Evolutionary conservation across 2,329 filamentous ascomycete species (phyloP).

Genomic region (Calonectria pauciramosa): DNA sequence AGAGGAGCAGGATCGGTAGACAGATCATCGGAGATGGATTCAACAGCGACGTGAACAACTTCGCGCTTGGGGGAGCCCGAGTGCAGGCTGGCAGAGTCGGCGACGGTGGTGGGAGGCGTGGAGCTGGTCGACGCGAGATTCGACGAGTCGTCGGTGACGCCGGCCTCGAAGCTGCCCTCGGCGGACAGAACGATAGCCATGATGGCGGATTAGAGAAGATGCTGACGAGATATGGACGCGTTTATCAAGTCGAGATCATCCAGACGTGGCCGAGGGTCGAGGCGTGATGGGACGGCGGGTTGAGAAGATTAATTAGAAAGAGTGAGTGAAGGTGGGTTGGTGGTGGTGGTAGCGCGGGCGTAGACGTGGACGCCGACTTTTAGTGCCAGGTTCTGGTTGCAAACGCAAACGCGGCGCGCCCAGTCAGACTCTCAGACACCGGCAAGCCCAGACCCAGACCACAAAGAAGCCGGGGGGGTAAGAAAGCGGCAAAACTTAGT

Average conservation of each 20-base stretch:
- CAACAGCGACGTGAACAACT: slow-evolving; percentile 49
- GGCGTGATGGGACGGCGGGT: slow-evolving; percentile 5
- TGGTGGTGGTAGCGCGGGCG: slow-evolving; percentile 21
- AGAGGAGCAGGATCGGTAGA: slow-evolving; percentile 24
- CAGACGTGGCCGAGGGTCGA: slow-evolving; percentile 9
- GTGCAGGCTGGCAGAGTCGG: slow-evolving; percentile 71
- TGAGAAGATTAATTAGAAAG: slow-evolving; percentile 11
- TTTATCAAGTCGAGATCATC: slow-evolving; percentile 33
- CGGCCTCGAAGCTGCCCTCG: slow-evolving; percentile 50
- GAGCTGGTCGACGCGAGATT: slow-evolving; percentile 70
- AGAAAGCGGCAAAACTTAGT: slow-evolving; percentile 15
- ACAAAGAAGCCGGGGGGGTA: neutral
- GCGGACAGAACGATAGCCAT: slow-evolving; percentile 50
- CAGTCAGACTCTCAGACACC: slow-evolving; percentile 15
- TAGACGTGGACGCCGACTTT: slow-evolving; percentile 5
- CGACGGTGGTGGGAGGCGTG: slow-evolving; percentile 77
- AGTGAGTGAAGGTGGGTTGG: slow-evolving; percentile 14
- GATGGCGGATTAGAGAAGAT: slow-evolving; percentile 26
- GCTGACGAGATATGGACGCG: slow-evolving; percentile 31
- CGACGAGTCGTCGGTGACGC: slow-evolving; percentile 56
- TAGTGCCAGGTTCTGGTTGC: slow-evolving; percentile 17
- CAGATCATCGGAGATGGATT: slow-evolving; percentile 8
- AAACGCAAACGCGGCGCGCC: slow-evolving; percentile 25
- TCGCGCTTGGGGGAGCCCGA: slow-evolving; percentile 59
- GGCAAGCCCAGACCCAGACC: slow-evolving; percentile 10